Conservation (phyloP, 163 green algal species). For the Trebouxiophyceae sp. region DNA sequence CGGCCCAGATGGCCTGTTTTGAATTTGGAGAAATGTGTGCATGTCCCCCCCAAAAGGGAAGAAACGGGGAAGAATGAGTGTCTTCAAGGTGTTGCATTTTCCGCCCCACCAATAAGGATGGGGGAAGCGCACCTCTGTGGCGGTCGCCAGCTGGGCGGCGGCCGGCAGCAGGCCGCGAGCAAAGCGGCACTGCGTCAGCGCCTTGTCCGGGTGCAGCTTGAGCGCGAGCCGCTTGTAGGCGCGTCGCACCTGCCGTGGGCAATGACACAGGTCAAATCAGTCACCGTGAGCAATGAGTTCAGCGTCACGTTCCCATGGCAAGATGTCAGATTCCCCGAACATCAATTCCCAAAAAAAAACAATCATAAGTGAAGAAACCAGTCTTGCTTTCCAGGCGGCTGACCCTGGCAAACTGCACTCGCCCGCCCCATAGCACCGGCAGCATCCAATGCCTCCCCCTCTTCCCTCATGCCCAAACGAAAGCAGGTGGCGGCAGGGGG, state of each 20-base stretch:
- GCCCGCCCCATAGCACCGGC: no score
- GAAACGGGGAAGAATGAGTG: background rate
- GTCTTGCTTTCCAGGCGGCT: no score
- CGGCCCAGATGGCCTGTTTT: background rate
- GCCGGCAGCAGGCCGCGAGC: background rate
- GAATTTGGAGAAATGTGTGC: background rate
- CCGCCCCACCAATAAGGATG: background rate
- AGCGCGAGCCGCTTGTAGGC: slow-evolving; percentile 28
- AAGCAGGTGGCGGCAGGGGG: no score
- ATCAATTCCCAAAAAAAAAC: no score
- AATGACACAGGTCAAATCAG: no score
- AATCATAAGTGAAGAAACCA: no score
- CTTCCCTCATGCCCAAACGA: no score
- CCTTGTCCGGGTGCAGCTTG: slow-evolving; percentile 36
- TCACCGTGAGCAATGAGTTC: no score
- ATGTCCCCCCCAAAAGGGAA: background rate
- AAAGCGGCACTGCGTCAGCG: background rate
- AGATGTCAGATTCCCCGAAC: no score
- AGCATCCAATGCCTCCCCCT: no score
- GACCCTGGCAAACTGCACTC: no score
- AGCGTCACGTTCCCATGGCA: no score
- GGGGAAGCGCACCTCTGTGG: background rate
- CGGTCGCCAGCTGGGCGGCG: background rate
- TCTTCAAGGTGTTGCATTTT: slow-evolving; percentile 1
- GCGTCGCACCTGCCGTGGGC: background rate